Evolutionary conservation across 2,329 filamentous ascomycete species (phyloP).

Genomic region (Massarina eburnea): DNA sequence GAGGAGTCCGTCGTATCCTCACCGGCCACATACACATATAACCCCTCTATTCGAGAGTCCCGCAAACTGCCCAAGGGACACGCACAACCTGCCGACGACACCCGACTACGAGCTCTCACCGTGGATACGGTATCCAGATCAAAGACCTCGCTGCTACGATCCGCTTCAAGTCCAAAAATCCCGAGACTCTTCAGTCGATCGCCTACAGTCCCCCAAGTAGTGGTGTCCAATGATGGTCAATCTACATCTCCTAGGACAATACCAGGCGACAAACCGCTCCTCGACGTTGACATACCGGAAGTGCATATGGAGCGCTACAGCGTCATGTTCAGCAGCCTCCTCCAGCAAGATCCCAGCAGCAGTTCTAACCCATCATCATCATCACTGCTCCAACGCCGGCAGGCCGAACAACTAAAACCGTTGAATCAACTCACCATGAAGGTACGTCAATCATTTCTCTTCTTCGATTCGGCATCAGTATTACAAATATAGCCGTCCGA

Average conservation of each 20-base stretch:
- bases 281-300: conserved; percentile 79
- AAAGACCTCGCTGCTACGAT: conserved; percentile 17
- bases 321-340: conserved; percentile 82
- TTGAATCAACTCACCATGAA: conserved; percentile 34
- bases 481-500: neutral
- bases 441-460: conserved; percentile 21
- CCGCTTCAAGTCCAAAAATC: conserved; percentile 16
- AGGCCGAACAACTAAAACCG: conserved; percentile 39
- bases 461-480: neutral
- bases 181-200: conserved; percentile 11
- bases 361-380: conserved; percentile 10
- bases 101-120: conserved; percentile 23
- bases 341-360: conserved; percentile 48
- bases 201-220: conserved; percentile 20
- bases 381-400: conserved; percentile 38
- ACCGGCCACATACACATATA: conserved; percentile 34
- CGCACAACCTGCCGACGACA: conserved; percentile 17
- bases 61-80: conserved; percentile 26
- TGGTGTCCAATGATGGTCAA: conserved; percentile 14
- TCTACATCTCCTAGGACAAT: conserved; percentile 7
- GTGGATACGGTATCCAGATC: conserved; percentile 11
- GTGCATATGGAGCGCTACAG: conserved; percentile 86
- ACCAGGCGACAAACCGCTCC: conserved; percentile 32
- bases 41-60: conserved; percentile 32
- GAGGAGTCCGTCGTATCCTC: conserved; percentile 21